Evolutionary conservation across 2,329 filamentous ascomycete genomes (phyloP), one percentile per base, ranked within the genome.

Genomic region (Epichloe uncinata): DNA sequence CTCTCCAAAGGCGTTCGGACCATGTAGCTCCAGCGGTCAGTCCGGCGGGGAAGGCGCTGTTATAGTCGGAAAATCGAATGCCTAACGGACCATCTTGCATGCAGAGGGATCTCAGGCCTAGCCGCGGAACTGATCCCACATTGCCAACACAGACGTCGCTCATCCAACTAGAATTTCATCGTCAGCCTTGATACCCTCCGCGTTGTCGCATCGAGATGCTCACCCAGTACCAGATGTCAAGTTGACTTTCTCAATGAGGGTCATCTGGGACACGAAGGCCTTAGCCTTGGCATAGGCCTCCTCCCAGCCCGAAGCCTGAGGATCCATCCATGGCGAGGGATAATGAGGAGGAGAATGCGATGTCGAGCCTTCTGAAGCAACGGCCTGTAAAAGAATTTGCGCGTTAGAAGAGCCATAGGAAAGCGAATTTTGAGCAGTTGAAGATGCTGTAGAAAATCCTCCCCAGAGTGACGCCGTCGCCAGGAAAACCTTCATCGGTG

Each of bases 161-260:
- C 65, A 61, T 59, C 66, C 63, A 69, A n/a, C 69, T 69, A 35
- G 18, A 42, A 3, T 0, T 13, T 3, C 1, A 11, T 2, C 3
- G 45, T 54, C 36, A 56, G 18, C 15, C 12, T 3, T 22, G n/a
- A 7, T 18, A 13, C 5, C 13, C n/a, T 41, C 43, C 40, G 22
- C n/a, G 8, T 18, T 16, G 37, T 34, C 26, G 30, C 13, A 3
- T 16, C 13, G 69, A 7, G 26, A 33, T 20, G 26, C 81, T 65
- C 69, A 91, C 78, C 89, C 89, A 55, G 85, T 79, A 65, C 91
- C 91, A 0, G 90, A 96, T 2, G 91, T 97, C 55, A 98, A 66
- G 66, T 97, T 97, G 66, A 97, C 88, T 71, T 95, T 96, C 66
- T 96, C 90, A 9, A 81, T 63, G 36, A 95, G 73, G 0, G 88